Evolutionary conservation across 768 basidiomycete genomes (phyloP).

Genomic region (Dentipellis fragilis): DNA sequence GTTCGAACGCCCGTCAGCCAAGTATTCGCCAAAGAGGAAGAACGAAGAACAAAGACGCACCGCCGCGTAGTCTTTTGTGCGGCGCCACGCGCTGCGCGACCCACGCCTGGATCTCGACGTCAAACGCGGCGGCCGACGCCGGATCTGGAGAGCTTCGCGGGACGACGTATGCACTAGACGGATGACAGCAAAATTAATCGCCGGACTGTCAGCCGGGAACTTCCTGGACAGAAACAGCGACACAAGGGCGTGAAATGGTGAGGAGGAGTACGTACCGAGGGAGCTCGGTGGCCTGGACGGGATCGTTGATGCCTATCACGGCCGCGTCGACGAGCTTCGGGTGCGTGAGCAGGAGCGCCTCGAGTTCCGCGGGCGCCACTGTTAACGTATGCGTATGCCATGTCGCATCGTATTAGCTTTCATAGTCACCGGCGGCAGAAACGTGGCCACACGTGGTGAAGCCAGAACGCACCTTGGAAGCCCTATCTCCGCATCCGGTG

Average conservation of each 20-base stretch:
- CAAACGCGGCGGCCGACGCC: conserved; percentile 28
- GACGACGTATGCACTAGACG: conserved; percentile 52
- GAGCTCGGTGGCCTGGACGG: conserved; percentile 68
- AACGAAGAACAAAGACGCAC: conserved; percentile 6
- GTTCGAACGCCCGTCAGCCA: too few species aligned
- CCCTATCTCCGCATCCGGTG: neutral
- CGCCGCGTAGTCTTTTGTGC: conserved; percentile 76
- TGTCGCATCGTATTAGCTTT: too few species aligned
- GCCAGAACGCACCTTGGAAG: conserved; percentile 19
- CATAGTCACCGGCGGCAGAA: neutral
- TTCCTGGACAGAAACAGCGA: neutral
- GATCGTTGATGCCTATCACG: conserved; percentile 66
- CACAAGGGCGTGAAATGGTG: neutral
- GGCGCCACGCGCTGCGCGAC: conserved; percentile 54
- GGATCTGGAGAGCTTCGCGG: conserved; percentile 26
- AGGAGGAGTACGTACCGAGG: conserved; percentile 49
- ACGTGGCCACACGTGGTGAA: neutral
- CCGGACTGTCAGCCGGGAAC: neutral
- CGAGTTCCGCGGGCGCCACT: conserved; percentile 86
- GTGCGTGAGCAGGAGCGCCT: conserved; percentile 64
- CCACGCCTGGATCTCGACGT: conserved; percentile 52
- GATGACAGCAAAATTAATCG: neutral
- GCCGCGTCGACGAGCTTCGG: conserved; percentile 70
- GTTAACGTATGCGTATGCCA: too few species aligned
- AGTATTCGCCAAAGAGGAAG: neutral